phyloP scores from a whole-genome alignment of 768 basidiomycete genomes.

The Boletus rex-veris region DNA sequence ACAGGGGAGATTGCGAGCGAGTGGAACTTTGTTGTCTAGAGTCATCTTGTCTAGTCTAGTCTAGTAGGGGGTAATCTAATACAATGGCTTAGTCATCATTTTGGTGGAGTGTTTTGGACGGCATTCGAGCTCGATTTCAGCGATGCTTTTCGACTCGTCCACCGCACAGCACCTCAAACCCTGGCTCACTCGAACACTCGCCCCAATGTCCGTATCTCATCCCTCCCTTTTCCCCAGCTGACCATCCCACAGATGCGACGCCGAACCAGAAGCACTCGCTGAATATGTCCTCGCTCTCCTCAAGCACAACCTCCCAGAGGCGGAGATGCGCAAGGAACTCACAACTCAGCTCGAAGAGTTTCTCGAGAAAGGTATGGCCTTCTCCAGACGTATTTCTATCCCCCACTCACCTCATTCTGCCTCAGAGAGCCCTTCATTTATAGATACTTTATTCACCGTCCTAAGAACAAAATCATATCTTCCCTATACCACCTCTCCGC shows the following conservation, averaged over 20 bases:
- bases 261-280: constrained; percentile 88
- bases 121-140: not conserved
- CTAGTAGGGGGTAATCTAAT: too few relatives aligned
- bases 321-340: constrained; percentile 79
- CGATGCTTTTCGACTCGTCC: constrained; percentile 67
- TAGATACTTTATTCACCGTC: constrained; percentile 81
- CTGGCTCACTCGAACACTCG: constrained; percentile 86
- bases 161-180: constrained; percentile 69
- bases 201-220: constrained; percentile 66
- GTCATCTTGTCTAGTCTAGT: too few relatives aligned
- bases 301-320: constrained; percentile 82
- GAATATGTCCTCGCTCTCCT: constrained; percentile 93
- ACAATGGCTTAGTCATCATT: constrained; percentile 12
- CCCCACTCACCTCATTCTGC: constrained; percentile 11
- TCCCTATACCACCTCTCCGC: constrained; percentile 57
- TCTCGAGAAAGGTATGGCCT: constrained; percentile 74
- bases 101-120: not conserved
- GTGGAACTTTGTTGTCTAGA: constrained; percentile 50
- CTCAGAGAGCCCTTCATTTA: constrained; percentile 69
- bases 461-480: constrained; percentile 84
- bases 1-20: constrained; percentile 72
- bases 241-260: constrained; percentile 71
- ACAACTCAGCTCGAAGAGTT: constrained; percentile 83
- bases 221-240: not conserved
- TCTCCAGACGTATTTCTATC: not conserved